Evolutionary conservation across 129 eudicot species (phyloP).

Genomic region (Mikania micrantha): DNA sequence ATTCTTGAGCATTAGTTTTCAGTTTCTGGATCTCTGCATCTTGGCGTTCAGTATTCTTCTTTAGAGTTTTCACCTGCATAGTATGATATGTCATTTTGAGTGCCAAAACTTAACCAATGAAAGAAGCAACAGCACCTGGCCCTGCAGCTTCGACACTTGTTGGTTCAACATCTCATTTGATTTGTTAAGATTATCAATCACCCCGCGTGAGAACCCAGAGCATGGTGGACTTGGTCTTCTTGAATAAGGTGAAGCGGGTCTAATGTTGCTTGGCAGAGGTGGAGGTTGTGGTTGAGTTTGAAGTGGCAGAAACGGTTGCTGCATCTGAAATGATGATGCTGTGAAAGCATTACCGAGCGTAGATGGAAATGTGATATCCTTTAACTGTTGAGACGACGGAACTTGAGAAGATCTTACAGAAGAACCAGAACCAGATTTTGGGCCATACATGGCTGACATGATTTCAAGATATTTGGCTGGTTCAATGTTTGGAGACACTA

Average conservation of each 20-base stretch:
- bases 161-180: constrained; percentile 58
- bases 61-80: constrained; percentile 44
- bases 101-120: no score
- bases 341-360: constrained; percentile 41
- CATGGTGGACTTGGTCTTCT: constrained; percentile 73
- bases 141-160: constrained; percentile 59
- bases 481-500: constrained; percentile 46
- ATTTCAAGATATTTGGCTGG: constrained; percentile 74
- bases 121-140: constrained; percentile 35
- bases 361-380: constrained; percentile 68
- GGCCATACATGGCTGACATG: constrained; percentile 42
- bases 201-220: constrained; percentile 65
- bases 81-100: no score
- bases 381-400: constrained; percentile 51
- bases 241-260: constrained; percentile 46
- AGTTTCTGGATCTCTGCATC: constrained; percentile 52
- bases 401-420: constrained; percentile 62
- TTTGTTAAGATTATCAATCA: constrained; percentile 60
- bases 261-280: constrained; percentile 19
- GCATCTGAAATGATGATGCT: constrained; percentile 21
- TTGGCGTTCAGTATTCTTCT: constrained; percentile 51
- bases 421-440: constrained; percentile 28
- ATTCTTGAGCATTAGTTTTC: constrained; percentile 37
- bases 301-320: constrained; percentile 29
- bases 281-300: constrained; percentile 24